Evolutionary conservation across 202 grass and related monocot genomes (phyloP), one percentile per base, ranked within the genome.

Genomic region (Panicum virgatum): DNA sequence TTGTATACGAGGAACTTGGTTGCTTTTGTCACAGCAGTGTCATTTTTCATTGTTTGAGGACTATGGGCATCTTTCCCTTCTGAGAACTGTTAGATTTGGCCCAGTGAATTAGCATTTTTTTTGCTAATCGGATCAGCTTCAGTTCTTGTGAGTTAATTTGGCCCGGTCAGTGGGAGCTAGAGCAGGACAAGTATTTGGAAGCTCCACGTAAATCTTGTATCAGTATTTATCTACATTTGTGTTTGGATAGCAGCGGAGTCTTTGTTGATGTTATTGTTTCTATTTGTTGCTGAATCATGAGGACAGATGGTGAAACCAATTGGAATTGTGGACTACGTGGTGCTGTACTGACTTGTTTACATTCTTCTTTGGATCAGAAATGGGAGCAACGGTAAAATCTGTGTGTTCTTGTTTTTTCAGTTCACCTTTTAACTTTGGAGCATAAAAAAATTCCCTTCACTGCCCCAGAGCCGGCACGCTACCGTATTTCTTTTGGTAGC

Each of bases 21-120:
- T n/a, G 20, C 82, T 29, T 39, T 46, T 57, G 11, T 70, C 73
- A 20, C 20, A 40, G 60, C 44, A 38, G 44, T 66, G 34, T 9
- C 66, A 72, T 79, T 79, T 61, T 44, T 72, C 12, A 37, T 36
- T 64, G 29, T 64, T 85, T 65, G 19, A 23, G 45, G 56, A 52
- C 11, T 43, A 4, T 40, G 12, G 39, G 36, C 19, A 25, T 52
- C 1, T 52, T 12, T 14, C 16, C n/a, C 32, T 20, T 42, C 39
- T 52, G 13, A 38, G 72, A 43, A 60, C 25, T 39, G 37, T 58
- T 20, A 4, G 2, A 34, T 34, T 34, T 4, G 32, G 32, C 3
- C 32, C 32, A 4, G 2, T 34, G 32, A 59, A n/a, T 1, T 3
- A 77, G 45, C 57, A 27, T 45, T 19, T 30, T 51, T 64, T 61